Conservation (phyloP, 2,329 filamentous ascomycete genomes). For the Hypoxylon sp. region DNA sequence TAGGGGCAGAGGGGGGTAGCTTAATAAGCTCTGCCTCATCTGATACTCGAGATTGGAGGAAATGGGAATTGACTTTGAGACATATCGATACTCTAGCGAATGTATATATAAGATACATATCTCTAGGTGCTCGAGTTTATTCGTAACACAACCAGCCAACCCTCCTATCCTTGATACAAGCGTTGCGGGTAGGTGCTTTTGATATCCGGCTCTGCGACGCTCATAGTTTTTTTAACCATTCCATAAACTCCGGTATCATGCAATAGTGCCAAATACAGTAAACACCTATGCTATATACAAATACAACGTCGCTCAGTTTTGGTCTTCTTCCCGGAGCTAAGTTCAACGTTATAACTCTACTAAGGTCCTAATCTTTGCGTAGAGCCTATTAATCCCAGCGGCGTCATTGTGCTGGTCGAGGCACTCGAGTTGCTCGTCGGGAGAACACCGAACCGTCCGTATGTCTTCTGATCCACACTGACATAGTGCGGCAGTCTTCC, state of each 20-base stretch:
- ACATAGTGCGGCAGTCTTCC: conserved; percentile 91
- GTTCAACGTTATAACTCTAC: background rate
- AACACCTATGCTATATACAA: conserved; percentile 34
- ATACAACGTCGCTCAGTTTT: background rate
- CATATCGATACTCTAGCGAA: background rate
- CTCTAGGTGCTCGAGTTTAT: conserved; percentile 2
- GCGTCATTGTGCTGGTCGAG: conserved; percentile 58
- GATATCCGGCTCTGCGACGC: conserved; percentile 21
- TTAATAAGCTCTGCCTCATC: too few relatives aligned
- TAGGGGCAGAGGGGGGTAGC: background rate
- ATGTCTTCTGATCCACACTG: conserved; percentile 95
- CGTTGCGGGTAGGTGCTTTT: background rate
- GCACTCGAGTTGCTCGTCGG: conserved; percentile 68
- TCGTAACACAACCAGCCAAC: conserved; percentile 16
- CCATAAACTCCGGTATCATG: conserved; percentile 38
- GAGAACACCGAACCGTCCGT: conserved; percentile 90
- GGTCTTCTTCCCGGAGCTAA: background rate
- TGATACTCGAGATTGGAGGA: background rate
- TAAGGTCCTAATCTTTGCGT: conserved; percentile 78
- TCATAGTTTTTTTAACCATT: conserved; percentile 12
- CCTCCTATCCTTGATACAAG: conserved; percentile 16
- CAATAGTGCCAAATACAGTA: conserved; percentile 25
- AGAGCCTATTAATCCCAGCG: conserved; percentile 73
- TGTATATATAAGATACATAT: background rate
- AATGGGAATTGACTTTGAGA: background rate